Evolutionary conservation across 2,329 filamentous ascomycete species (phyloP), one percentile per base, ranked within the genome.

Genomic region (Fusarium sp.): DNA sequence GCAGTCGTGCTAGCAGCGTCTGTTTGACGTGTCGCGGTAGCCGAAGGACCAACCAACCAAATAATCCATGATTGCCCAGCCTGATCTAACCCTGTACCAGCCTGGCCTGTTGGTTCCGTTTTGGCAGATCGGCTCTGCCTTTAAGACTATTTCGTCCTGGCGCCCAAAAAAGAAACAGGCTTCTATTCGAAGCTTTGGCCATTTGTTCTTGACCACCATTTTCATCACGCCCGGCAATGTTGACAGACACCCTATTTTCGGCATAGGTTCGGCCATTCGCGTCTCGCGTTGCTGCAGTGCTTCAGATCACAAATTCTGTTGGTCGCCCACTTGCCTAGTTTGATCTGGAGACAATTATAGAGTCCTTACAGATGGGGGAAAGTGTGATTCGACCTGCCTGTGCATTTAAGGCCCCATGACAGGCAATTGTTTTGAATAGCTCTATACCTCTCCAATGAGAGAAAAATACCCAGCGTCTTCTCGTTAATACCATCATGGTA

Each of bases 151-250:
- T 70, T 55, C 72, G 32, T 62, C 42, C 55, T 70, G 65, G 48
- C 41, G 41, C 67, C 34, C 34, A 52, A 62, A 72, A 72, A 38
- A 73, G 58, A 72, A 61, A 62, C 52, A 61, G 50, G 44, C 39
- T 30, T 42, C 61, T 52, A 36, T 64, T 68, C 56, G 38, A 66
- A 76, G 75, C 75, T 74, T 55, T 66, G 73, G 36, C 75, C 68
- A 73, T 64, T 72, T 75, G 66, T 73, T 77, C 73, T 52, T 66
- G 45, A 34, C 55, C 62, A 47, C 42, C 54, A 57, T 56, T 38
- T 56, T 71, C 32, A 50, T 48, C 57, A 63, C 48, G 50, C 32
- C 47, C 48, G 38, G 60, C 28, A 47, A 68, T 60, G 62, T 64
- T 64, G 48, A 68, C 58, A 59, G 42, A 48, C 38, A 58, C 51